A percentile compares a stretch with the other conserved stretches of the same genome.
phyloP scores from a whole-genome alignment of 1,139 yeast species.

The Taphrina communis region DNA sequence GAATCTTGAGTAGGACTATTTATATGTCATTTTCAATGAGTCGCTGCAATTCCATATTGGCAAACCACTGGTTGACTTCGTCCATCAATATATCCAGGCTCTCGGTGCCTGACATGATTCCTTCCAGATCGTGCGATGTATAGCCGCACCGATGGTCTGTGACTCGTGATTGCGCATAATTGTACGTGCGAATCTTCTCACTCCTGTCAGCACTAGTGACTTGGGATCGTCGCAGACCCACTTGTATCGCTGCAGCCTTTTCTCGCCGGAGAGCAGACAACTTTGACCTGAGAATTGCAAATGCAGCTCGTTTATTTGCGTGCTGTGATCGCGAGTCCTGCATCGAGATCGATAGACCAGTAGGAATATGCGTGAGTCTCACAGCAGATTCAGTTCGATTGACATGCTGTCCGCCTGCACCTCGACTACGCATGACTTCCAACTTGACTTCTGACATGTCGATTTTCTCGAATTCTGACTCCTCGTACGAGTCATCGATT shows the following conservation, averaged over 20 bases:
- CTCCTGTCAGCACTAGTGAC: conserved; percentile 88
- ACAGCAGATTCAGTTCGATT: conserved; percentile 98
- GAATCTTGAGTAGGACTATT: too few species aligned
- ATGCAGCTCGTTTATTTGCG: conserved; percentile 92
- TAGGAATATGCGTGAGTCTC: conserved; percentile 86
- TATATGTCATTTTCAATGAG: conserved; percentile 1
- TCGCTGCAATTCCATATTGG: conserved; percentile 55
- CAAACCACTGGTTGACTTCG: conserved; percentile 59
- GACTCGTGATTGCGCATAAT: conserved; percentile 86
- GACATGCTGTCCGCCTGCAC: conserved; percentile 98
- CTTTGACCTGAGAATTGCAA: conserved; percentile 77
- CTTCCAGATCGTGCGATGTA: conserved; percentile 77
- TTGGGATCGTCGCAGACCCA: conserved; percentile 74
- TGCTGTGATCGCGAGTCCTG: conserved; percentile 97
- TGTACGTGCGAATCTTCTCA: conserved; percentile 92
- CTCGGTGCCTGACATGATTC: conserved; percentile 71
- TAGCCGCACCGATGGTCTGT: conserved; percentile 92
- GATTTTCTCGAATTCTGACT: conserved; percentile 66
- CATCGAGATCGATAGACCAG: conserved; percentile 85
- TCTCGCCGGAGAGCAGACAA: conserved; percentile 80
- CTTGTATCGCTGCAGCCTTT: conserved; percentile 68
- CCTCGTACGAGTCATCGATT: conserved; percentile 61
- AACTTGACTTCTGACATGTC: conserved; percentile 86
- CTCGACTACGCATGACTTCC: conserved; percentile 96
- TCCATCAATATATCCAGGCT: conserved; percentile 68